Evolutionary conservation across 805 yeast species (phyloP).

Genomic region (Scheffersomyces coipomensis): DNA sequence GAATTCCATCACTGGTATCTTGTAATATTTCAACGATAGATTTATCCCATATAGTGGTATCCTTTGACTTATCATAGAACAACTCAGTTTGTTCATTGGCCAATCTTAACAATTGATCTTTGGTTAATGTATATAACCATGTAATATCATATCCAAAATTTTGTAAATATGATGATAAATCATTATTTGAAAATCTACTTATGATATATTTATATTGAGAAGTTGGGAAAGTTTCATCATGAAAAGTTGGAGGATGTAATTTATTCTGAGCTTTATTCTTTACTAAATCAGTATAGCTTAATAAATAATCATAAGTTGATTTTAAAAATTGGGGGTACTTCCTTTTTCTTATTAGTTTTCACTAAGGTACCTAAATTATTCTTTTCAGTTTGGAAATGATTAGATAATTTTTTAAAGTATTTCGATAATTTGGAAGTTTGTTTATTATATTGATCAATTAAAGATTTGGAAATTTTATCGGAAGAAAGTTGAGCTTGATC

Average conservation of each 20-base stretch:
- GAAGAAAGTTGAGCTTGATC: background rate
- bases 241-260: background rate
- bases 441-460: background rate
- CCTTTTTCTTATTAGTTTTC: constrained; percentile 6
- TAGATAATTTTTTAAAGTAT: background rate
- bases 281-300: background rate
- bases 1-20: constrained; percentile 10
- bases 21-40: constrained; percentile 11
- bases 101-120: constrained; percentile 32
- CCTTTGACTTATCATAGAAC: constrained; percentile 16
- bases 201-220: constrained; percentile 17
- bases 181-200: constrained; percentile 42
- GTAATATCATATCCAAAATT: constrained; percentile 39
- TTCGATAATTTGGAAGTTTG: background rate
- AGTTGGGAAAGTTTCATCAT: background rate
- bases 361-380: constrained; percentile 10
- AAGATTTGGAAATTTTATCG: background rate
- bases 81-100: constrained; percentile 43
- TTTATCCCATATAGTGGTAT: constrained; percentile 11
- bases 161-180: constrained; percentile 38
- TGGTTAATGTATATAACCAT: constrained; percentile 13
- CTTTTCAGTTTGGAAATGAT: background rate
- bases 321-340: background rate
- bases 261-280: background rate
- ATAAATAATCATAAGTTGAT: background rate